A percentile compares a stretch with the other conserved stretches of the same genome.
phyloP scores from a whole-genome alignment of 805 yeast species.

The Candida insectorum region DNA sequence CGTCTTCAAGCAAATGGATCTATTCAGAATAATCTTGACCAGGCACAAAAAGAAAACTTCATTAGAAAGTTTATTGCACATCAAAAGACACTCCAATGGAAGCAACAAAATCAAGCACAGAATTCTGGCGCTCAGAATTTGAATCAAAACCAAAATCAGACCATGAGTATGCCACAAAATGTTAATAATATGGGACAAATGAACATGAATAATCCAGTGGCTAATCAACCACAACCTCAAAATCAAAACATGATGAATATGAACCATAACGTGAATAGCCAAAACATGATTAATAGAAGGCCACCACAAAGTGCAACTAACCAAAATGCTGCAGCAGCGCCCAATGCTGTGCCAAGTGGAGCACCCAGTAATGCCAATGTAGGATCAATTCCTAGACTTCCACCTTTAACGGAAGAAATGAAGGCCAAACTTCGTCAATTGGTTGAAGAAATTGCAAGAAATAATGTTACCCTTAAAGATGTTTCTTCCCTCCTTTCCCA shows the following conservation, averaged over 20 bases:
- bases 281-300: slow-evolving; percentile 3
- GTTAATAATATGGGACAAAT: slow-evolving; percentile 13
- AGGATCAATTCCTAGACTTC: slow-evolving; percentile 17
- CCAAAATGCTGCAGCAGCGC: slow-evolving; percentile 6
- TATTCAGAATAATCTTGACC: slow-evolving; percentile 32
- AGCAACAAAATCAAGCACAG: slow-evolving; percentile 22
- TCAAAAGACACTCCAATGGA: slow-evolving; percentile 31
- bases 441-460: slow-evolving; percentile 64
- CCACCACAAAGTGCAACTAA: slow-evolving; percentile 12
- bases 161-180: slow-evolving; percentile 1
- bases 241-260: slow-evolving; percentile 9
- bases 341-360: slow-evolving; percentile 4
- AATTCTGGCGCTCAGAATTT: slow-evolving; percentile 1
- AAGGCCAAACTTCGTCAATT: slow-evolving; percentile 59
- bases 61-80: slow-evolving; percentile 37
- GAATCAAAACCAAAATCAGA: not conserved
- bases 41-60: slow-evolving; percentile 34
- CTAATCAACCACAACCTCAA: slow-evolving; percentile 19
- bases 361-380: not conserved
- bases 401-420: slow-evolving; percentile 55
- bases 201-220: slow-evolving; percentile 17
- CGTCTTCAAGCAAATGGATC: slow-evolving; percentile 35
- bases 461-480: slow-evolving; percentile 64
- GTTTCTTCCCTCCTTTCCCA: slow-evolving; percentile 58
- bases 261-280: not conserved